Evolutionary conservation across 78 protist genomes (phyloP), one percentile per base, ranked within the genome.

Genomic region (Speleostelium caveatum): DNA sequence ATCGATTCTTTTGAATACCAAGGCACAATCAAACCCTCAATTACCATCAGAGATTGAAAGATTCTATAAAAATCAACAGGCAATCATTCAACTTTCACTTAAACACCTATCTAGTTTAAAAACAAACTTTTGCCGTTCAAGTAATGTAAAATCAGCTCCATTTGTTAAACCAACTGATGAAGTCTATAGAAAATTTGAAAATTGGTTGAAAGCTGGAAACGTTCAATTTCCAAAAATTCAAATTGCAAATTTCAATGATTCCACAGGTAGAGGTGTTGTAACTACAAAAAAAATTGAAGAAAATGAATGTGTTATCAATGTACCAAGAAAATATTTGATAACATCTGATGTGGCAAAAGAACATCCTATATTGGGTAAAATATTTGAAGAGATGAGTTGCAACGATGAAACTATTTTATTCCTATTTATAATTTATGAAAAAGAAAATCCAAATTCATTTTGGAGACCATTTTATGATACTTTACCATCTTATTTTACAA

Each of bases 391-490:
- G 42, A 35, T 73, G 21, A 72, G 67, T 49, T 51, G 72, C 1
- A 75, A 86, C 32, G 93, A 86, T 42, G 93, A 86, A 32, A 86
- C 93, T 19, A 65, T 74, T 1, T 56, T 86, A 7, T 86, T 86
- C 75, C 66, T 86, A 2, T 86, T 86, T 22, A 75, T 75, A 1
- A 86, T 86, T n/a, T 86, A 86, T 66, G 93, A 86, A 56, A 86
- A 86, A 58, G 93, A 68, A 53, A 86, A 86, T 60, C 73, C 77
- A 33, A 83, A 83, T 33, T 41, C 79, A 16, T 83, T 83, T 58
- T 83, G 91, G 91, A 53, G 91, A 69, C 91, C 91, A 69, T 83
- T 83, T 26, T 83, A 68, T 28, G 91, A 83, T 42, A 83, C 91
- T 16, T n/a, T 83, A 8, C 91, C 91, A 59, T 83, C 91, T 1